Conservation (phyloP, 2,329 filamentous ascomycete species). For the Venturiaceae sp. region DNA sequence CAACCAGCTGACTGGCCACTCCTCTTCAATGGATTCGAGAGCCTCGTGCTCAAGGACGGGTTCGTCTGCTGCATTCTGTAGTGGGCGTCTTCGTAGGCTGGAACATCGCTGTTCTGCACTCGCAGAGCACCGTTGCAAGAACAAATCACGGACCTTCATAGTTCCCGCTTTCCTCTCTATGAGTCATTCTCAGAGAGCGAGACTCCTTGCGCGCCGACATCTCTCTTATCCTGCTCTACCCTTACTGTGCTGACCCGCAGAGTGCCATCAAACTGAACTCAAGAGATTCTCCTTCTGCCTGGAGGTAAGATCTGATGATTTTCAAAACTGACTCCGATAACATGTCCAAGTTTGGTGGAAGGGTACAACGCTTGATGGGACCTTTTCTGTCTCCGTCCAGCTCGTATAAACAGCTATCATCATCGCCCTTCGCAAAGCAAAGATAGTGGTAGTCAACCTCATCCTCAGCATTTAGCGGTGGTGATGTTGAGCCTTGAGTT, state of each 20-base stretch:
- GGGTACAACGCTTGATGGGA: background rate
- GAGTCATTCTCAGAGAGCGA: conserved; percentile 34
- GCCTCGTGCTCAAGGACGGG: background rate
- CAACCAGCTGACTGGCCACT: conserved; percentile 5
- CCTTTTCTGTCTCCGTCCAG: background rate
- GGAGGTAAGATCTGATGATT: background rate
- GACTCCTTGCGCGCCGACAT: conserved; percentile 45
- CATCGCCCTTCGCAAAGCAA: conserved; percentile 20
- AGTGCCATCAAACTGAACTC: background rate
- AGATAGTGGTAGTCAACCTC: conserved; percentile 25
- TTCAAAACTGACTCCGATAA: background rate
- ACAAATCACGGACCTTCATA: conserved; percentile 40
- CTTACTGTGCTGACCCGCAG: conserved; percentile 13
- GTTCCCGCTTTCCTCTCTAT: conserved; percentile 42
- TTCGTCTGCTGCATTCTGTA: conserved; percentile 34
- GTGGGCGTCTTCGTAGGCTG: conserved; percentile 30
- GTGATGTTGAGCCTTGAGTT: conserved; percentile 9
- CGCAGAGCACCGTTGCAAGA: conserved; percentile 37
- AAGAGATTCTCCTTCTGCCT: background rate
- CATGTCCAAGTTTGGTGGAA: background rate
- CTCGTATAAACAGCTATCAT: conserved; percentile 15
- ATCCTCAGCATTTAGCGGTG: conserved; percentile 18
- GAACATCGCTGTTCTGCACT: conserved; percentile 20
- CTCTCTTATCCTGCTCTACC: conserved; percentile 11
- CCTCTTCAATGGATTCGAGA: conserved; percentile 5